phyloP scores from a whole-genome alignment of 78 protist genomes.

The Tieghemostelium lacteum region DNA sequence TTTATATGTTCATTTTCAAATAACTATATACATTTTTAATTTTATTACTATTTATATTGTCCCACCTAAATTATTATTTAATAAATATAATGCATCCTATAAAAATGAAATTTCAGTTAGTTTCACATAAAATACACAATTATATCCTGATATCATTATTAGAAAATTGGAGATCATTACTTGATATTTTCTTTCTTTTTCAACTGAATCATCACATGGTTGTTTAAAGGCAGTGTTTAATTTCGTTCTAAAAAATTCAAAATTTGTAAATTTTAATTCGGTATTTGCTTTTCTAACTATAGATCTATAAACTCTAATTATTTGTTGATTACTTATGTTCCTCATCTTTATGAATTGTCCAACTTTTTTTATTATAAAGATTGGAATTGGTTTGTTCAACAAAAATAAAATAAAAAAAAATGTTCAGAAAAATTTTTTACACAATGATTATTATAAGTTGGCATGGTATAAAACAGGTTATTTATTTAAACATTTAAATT shows the following conservation, averaged over 20 bases:
- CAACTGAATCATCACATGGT: conserved; percentile 15
- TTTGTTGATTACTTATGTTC: conserved; percentile 1
- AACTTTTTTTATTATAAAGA: too few species aligned
- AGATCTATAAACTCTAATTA: conserved; percentile 17
- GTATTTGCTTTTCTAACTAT: conserved; percentile 55
- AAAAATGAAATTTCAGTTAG: background rate
- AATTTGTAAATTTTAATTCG: conserved; percentile 67
- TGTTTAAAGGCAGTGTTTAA: conserved; percentile 64
- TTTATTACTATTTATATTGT: background rate
- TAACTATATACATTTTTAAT: too few species aligned
- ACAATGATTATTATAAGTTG: too few species aligned
- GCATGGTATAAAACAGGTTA: too few species aligned
- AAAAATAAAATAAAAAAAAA: too few species aligned
- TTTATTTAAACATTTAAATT: too few species aligned
- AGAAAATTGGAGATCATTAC: too few species aligned
- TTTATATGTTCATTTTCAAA: too few species aligned
- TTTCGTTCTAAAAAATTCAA: conserved; percentile 67
- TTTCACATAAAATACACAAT: background rate
- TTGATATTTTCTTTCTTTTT: conserved; percentile 37
- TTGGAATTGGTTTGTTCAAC: too few species aligned
- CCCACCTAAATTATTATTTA: conserved; percentile 12
- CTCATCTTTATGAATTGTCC: too few species aligned
- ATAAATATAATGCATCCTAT: conserved; percentile 32
- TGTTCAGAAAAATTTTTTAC: too few species aligned
- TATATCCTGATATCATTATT: too few species aligned